Evolutionary conservation across 805 yeast genomes (phyloP), one percentile per base, ranked within the genome.

Genomic region (Nakazawaea wyomingensis): DNA sequence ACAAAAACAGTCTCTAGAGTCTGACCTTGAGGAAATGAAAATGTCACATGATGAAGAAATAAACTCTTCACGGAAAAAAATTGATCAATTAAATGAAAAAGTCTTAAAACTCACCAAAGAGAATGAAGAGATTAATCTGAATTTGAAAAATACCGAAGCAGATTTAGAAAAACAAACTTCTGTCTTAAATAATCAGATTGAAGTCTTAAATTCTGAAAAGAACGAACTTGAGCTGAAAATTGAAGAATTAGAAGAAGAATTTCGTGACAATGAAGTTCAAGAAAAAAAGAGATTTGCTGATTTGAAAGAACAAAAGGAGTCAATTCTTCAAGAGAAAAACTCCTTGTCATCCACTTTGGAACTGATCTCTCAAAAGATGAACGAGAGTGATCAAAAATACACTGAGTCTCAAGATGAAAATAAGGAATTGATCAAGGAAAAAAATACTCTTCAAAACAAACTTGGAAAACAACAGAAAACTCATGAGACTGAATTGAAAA

Each of bases 331-430:
- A 19, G 64, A 62, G 49, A 60, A 62, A 37, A 57, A 57, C 31
- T 59, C 68, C 0, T 43, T 64, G 28, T 51, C 57, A 13, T 53
- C 65, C 1, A 56, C 64, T 0, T 40, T 64, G 8, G 59, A 58
- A 29, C 49, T 60, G 46, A 60, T 62, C 7, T 64, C 67, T 2
- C 57, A 60, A 29, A 56, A 59, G 21, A 56, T 61, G 34, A 62
- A 62, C 10, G 43, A 46, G 14, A 36, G 36, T 26, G 45, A 43
- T 11, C 44, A 39, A 22, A 39, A 39, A 29, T 29, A 27, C 27
- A 45, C 28, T n/a, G 45, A 41, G 17, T 21, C 39, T 11, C 26
- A 11, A 22, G 19, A 17, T 5, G 35, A 32, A 9, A 34, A 30
- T 16, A 22, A 43, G 24, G 6, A 31, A 17, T 7, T 34, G 38